A percentile compares a stretch with the other conserved stretches of the same genome.
These are phyloP conservation scores for Cystofilobasidium macerans DNA, from an alignment of 768 basidiomycete genomes.

Conservation along the genomic window DNA sequence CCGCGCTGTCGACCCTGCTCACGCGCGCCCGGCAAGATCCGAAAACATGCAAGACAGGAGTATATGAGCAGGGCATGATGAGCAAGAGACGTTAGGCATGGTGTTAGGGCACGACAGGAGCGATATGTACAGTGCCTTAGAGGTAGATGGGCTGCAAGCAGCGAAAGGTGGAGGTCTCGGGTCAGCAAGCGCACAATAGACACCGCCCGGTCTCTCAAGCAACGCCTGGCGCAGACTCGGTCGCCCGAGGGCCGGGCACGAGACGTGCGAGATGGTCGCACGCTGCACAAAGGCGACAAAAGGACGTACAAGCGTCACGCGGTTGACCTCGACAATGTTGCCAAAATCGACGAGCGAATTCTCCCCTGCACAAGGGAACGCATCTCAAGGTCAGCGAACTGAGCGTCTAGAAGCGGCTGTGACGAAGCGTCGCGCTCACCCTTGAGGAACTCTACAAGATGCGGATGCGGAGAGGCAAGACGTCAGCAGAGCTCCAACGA, in stretches of 20 bases:
- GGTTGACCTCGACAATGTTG: slow-evolving; percentile 13
- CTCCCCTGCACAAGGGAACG: slow-evolving; percentile 1
- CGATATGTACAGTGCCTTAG: not conserved
- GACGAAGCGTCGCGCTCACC: no score
- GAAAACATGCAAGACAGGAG: no score
- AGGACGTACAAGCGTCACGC: slow-evolving; percentile 8
- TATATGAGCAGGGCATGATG: no score
- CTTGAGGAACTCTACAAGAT: not conserved
- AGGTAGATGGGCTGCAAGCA: slow-evolving; percentile 20
- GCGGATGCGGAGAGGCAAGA: not conserved
- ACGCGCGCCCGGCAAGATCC: no score
- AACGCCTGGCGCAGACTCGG: no score
- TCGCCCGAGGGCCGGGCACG: no score
- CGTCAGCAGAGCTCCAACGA: not conserved
- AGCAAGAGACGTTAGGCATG: not conserved
- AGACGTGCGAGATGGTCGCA: no score
- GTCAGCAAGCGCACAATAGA: not conserved
- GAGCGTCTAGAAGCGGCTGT: no score
- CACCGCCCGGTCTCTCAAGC: no score
- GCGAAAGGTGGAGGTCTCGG: not conserved
- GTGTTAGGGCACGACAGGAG: no score
- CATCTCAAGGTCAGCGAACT: no score
- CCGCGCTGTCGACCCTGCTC: no score
- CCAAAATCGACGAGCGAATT: slow-evolving; percentile 1
- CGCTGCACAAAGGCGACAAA: not conserved